Percentiles rank a stretch among this genome's conserved stretches.
These are phyloP conservation scores for Penicillium frequentans DNA, from an alignment of 2,329 filamentous ascomycete species.

Conservation along the genomic window DNA sequence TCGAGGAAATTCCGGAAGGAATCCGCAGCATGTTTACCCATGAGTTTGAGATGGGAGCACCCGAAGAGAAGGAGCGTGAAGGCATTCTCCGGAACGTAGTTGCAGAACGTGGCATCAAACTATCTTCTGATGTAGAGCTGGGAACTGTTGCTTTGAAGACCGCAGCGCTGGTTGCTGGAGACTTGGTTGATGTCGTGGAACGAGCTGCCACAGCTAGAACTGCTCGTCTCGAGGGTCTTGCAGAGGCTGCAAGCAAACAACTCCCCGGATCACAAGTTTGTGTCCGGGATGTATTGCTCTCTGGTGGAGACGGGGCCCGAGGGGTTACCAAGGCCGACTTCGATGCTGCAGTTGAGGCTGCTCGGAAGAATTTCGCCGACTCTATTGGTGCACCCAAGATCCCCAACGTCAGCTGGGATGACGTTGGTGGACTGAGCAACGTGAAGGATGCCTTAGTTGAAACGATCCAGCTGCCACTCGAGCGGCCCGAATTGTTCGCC, in stretches of 20 bases:
- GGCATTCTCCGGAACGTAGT: constrained; percentile 80
- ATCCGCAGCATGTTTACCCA: constrained; percentile 91
- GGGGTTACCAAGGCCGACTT: constrained; percentile 83
- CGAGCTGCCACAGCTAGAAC: constrained; percentile 77
- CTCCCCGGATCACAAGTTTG: constrained; percentile 50
- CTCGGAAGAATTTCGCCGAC: constrained; percentile 96
- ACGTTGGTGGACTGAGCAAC: constrained; percentile 88
- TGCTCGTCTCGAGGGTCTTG: constrained; percentile 72
- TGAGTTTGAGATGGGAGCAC: constrained; percentile 89
- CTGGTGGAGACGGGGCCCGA: constrained; percentile 76
- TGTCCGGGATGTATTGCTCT: constrained; percentile 79
- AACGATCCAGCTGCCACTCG: constrained; percentile 90
- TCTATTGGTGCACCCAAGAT: constrained; percentile 97
- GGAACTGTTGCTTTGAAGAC: constrained; percentile 88
- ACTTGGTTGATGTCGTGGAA: constrained; percentile 91
- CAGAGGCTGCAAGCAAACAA: constrained; percentile 41
- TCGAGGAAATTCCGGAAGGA: constrained; percentile 90
- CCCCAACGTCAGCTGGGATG: constrained; percentile 93
- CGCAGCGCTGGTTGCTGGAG: constrained; percentile 89
- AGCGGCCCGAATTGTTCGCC: constrained; percentile 88
- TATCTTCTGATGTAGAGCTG: constrained; percentile 82
- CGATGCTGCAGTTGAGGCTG: constrained; percentile 89
- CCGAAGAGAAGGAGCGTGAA: constrained; percentile 89
- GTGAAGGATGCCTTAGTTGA: constrained; percentile 98
- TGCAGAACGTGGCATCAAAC: constrained; percentile 69